Percentiles rank a stretch among this genome's conserved stretches.
phyloP scores from a whole-genome alignment of 805 yeast species.

The Candida alai region DNA sequence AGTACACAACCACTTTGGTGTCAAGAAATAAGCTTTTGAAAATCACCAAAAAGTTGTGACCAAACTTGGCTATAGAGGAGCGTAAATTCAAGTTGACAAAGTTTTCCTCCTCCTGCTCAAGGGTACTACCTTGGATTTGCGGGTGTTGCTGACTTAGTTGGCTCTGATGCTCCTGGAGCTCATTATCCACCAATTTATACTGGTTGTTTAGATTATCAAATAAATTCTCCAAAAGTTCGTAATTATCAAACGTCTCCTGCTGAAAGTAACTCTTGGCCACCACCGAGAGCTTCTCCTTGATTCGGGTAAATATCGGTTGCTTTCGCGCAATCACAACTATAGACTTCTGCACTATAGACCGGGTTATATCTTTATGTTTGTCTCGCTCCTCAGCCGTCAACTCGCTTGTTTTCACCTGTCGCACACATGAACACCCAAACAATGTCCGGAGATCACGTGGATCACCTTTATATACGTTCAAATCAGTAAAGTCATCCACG shows the following conservation, averaged over 20 bases:
- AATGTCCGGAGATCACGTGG: conserved; percentile 53
- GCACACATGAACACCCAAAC: conserved; percentile 93
- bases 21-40: conserved; percentile 79
- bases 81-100: conserved; percentile 69
- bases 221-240: conserved; percentile 60
- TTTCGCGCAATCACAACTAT: conserved; percentile 75
- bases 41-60: conserved; percentile 56
- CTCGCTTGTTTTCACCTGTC: conserved; percentile 69
- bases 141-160: no score
- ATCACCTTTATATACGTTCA: conserved; percentile 32
- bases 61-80: conserved; percentile 56
- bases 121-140: background rate
- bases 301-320: conserved; percentile 83
- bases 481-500: conserved; percentile 41
- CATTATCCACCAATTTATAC: conserved; percentile 16
- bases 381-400: conserved; percentile 42
- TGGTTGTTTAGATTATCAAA: conserved; percentile 57
- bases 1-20: conserved; percentile 67
- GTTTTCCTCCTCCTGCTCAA: conserved; percentile 31
- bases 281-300: conserved; percentile 85
- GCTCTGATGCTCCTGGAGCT: conserved; percentile 1
- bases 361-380: conserved; percentile 60
- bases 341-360: conserved; percentile 89
- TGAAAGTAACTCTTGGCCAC: conserved; percentile 82
- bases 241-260: conserved; percentile 75